Base-by-base conservation (phyloP, 345 rosid genomes). In the Eucalyptus rudis region DNA sequence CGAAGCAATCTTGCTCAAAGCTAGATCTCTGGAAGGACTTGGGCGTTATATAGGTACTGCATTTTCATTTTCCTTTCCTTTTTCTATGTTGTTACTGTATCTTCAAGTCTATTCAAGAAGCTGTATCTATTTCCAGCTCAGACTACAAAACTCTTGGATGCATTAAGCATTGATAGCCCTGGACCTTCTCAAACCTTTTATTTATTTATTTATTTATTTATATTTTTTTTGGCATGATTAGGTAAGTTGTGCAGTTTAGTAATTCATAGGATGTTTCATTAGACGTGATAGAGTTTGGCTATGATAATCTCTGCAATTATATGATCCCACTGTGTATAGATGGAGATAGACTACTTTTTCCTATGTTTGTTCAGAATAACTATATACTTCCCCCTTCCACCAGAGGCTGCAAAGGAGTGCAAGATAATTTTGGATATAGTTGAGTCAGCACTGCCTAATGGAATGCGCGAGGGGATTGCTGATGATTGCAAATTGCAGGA, bases 371-470 rank as follows among this genome's bases (percentile, higher is more conserved):
- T 43, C 45, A 76, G 27, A 76, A 19, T 76, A 76, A 76, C 83
- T 52, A 79, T 87, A 83, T 91, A 43, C 89, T 89, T 89, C 49
- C 87, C 87, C 92, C 88, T 86, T 91, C 91, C 84, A 90, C 86
- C 93, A 98, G 99, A 96, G 92, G 99, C 99, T 93, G 99, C 98
- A 40, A 95, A 93, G 92, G 99, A 97, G 92, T 97, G 99, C 93
- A 93, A 94, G 87, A 89, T 93, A 86, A 96, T 97, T 47, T 81
- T 97, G 90, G 97, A 96, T 56, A 90, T 93, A 40, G 94, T 96
- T 90, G 99, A 96, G 91, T 91, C 96, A 86, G 97, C 97, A 33
- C 89, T 96, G 49, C 98, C 98, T 17, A 92, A 90, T 88, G 98
- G 99, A 54, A 94, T 96, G 94, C 94, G 93, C 44, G 91, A 92